These are phyloP conservation scores for Aristolochia contorta DNA, from an alignment of 164 flowering plant species.

Conservation along the genomic window DNA sequence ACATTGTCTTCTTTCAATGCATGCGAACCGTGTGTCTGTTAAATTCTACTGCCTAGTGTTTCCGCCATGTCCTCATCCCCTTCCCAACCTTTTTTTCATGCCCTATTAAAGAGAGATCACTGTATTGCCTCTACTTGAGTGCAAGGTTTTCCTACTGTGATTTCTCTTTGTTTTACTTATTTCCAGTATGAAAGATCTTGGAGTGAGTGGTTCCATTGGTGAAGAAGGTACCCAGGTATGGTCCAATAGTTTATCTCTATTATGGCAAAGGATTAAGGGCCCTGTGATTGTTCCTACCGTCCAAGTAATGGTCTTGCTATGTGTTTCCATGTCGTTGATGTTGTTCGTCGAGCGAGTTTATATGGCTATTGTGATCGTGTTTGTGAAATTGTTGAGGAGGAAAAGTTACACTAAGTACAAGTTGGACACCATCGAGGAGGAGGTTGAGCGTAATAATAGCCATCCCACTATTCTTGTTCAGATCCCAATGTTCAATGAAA, in stretches of 20 bases:
- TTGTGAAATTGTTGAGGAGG: constrained; percentile 31
- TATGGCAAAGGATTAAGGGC: constrained; percentile 26
- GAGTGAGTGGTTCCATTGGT: constrained; percentile 3
- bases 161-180: neutral
- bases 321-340: constrained; percentile 57
- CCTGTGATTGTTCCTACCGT: constrained; percentile 35
- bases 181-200: constrained; percentile 23
- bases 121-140: neutral
- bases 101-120: neutral
- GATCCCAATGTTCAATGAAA: constrained; percentile 71
- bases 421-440: constrained; percentile 31
- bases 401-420: constrained; percentile 40
- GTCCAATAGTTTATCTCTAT: constrained; percentile 15
- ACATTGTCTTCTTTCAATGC: constrained; percentile 17
- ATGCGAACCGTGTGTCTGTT: constrained; percentile 31
- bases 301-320: constrained; percentile 21
- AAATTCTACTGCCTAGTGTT: neutral
- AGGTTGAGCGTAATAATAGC: constrained; percentile 27
- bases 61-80: neutral
- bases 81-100: neutral
- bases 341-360: constrained; percentile 50
- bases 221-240: constrained; percentile 13
- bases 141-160: constrained; percentile 1
- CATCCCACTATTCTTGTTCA: constrained; percentile 57
- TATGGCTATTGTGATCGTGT: constrained; percentile 43